Percentiles rank a stretch among this genome's conserved stretches.
Conservation (phyloP, 208 protist genomes). For the Leishmania mexicana region DNA sequence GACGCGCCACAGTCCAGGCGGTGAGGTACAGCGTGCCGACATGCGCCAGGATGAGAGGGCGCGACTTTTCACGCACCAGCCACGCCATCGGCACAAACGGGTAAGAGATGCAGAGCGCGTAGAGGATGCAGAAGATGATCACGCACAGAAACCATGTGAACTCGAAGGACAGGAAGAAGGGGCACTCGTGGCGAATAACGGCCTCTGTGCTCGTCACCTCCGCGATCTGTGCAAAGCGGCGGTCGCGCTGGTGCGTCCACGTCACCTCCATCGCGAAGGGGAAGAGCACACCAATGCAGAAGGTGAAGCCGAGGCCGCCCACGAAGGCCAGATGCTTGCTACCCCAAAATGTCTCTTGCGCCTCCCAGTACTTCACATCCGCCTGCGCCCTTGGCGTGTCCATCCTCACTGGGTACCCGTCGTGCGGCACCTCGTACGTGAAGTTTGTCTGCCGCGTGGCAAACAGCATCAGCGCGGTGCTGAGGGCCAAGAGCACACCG, state of each 20-base stretch:
- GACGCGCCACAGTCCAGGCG: conserved; percentile 28
- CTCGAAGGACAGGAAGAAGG: conserved; percentile 62
- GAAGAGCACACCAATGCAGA: conserved; percentile 63
- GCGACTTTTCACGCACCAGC: conserved; percentile 65
- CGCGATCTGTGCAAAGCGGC: conserved; percentile 36
- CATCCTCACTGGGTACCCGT: conserved; percentile 52
- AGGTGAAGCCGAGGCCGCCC: conserved; percentile 60
- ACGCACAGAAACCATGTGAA: conserved; percentile 23
- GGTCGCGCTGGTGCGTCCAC: conserved; percentile 47
- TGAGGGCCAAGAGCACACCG: conserved; percentile 28
- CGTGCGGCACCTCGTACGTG: conserved; percentile 50
- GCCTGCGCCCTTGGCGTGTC: conserved; percentile 39
- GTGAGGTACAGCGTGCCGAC: conserved; percentile 28
- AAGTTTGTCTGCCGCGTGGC: conserved; percentile 79
- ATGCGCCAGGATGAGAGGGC: conserved; percentile 41
- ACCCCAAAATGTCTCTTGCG: conserved; percentile 57
- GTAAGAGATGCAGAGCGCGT: conserved; percentile 71
- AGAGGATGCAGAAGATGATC: conserved; percentile 30
- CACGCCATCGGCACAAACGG: conserved; percentile 77
- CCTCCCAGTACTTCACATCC: conserved; percentile 50
- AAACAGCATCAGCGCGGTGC: conserved; percentile 57
- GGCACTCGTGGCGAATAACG: conserved; percentile 25
- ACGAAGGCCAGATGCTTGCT: conserved; percentile 60
- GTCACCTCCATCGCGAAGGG: conserved; percentile 72
- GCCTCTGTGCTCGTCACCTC: conserved; percentile 19